These are phyloP conservation scores for Suillus occidentalis DNA, from an alignment of 768 basidiomycete species.

Conservation along the genomic window DNA sequence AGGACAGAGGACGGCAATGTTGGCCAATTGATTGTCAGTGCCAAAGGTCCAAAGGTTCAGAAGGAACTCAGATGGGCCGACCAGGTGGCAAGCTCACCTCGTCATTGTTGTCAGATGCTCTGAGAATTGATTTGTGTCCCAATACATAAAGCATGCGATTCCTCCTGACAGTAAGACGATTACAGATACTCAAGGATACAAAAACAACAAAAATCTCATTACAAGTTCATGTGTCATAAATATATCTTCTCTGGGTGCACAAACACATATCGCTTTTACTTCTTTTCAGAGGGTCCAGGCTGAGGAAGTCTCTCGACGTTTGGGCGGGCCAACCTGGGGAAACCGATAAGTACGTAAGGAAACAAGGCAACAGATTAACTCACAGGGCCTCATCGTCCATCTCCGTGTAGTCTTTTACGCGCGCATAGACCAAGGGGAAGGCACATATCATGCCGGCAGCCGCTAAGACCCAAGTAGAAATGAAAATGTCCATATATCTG, in stretches of 20 bases:
- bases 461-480: slow-evolving; percentile 66
- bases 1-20: no score
- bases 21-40: not conserved
- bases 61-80: no score
- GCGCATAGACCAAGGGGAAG: slow-evolving; percentile 65
- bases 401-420: slow-evolving; percentile 57
- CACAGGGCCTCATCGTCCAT: slow-evolving; percentile 54
- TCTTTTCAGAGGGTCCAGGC: not conserved
- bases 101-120: no score
- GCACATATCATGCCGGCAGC: slow-evolving; percentile 60
- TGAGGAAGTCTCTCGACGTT: not conserved
- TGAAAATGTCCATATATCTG: slow-evolving; percentile 63
- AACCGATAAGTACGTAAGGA: not conserved
- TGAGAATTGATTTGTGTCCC: not conserved
- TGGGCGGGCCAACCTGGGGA: not conserved
- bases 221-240: not conserved
- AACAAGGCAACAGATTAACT: slow-evolving; percentile 20
- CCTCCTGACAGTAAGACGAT: not conserved
- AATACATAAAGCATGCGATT: not conserved
- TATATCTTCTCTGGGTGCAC: slow-evolving; percentile 17
- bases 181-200: not conserved
- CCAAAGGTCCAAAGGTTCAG: not conserved
- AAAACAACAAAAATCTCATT: slow-evolving; percentile 3
- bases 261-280: not conserved
- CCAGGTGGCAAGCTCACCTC: no score